Evolutionary conservation across 202 grass and related monocot genomes (phyloP), one percentile per base, ranked within the genome.

Genomic region (Carex sylvatica): DNA sequence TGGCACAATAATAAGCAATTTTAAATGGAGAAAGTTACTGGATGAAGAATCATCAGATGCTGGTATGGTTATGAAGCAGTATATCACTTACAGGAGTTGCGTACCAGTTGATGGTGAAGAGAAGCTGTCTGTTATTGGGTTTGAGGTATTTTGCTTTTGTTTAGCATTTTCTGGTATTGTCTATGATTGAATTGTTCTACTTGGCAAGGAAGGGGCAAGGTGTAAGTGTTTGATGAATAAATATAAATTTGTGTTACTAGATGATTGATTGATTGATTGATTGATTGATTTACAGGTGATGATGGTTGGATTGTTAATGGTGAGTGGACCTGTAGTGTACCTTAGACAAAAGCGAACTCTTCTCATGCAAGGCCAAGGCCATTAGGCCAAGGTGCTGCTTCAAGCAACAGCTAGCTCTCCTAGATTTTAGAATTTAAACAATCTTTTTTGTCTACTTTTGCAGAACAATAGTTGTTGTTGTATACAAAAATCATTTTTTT

Each of bases 81-180:
- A 96, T 72, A 89, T 87, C 65, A 99, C 88, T 79, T 96, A 92
- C 84, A 96, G 97, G 83, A 99, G 93, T 78, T 96, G 97, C 79
- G 73, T 85, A n/a, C 93, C 97, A 33, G 79, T 92, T 76, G 89
- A 89, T 13, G 83, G 74, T 80, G 91, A 91, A 89, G 97, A 96
- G 67, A 96, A 92, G 44, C 63, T 99, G 67, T 93, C 97, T 73
- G 13, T 96, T 82, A 74, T 99, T 87, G 91, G 97, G 77, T 99
- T 99, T 52, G 93, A 99, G 97, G 93, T 99, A 96, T 83, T 40
- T 40, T 40, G 6, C 38, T 40, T 40, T 40, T 40, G 38, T 40
- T 38, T 35, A 35, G 33, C 4, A 28, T 28, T 28, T 5, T 28
- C 28, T 28, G 28, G 1, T 28, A 28, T 1, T 28, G 28, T 28